Percentiles rank a stretch among this genome's conserved stretches.
Conservation (phyloP, 345 rosid species). For the Cochlearia excelsa region DNA sequence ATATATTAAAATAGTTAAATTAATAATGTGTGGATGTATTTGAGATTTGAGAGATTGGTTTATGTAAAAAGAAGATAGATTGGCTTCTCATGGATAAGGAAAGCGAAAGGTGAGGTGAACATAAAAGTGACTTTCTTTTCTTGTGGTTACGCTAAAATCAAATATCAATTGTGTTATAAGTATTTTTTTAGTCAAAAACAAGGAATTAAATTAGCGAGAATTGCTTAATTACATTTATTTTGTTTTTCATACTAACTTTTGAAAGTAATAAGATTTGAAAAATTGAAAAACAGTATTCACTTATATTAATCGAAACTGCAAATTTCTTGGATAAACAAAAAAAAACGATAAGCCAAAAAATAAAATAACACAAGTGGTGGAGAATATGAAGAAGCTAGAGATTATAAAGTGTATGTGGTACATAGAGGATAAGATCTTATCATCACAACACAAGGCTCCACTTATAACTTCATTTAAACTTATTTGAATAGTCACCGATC, state of each 20-base stretch:
- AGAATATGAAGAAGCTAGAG: constrained; percentile 19
- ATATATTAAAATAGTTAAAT: background rate
- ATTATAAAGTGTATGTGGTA: constrained; percentile 18
- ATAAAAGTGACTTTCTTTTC: constrained; percentile 3
- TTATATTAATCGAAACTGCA: too few species aligned
- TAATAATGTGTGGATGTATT: background rate
- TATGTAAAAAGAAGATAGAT: background rate
- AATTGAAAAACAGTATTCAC: too few species aligned
- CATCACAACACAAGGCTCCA: constrained; percentile 24
- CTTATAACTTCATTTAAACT: too few species aligned
- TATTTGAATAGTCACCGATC: too few species aligned
- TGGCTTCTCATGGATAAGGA: constrained; percentile 29
- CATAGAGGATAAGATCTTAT: constrained; percentile 28
- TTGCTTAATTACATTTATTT: too few species aligned
- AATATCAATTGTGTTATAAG: too few species aligned
- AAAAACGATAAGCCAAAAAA: background rate
- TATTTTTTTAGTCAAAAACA: too few species aligned
- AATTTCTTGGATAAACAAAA: too few species aligned
- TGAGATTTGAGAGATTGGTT: background rate
- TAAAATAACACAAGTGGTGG: constrained; percentile 26
- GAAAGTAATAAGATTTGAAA: too few species aligned
- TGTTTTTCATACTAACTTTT: too few species aligned
- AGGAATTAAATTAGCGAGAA: too few species aligned
- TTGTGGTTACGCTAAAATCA: too few species aligned
- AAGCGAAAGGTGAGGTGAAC: constrained; percentile 32